phyloP scores from a whole-genome alignment of 1,139 yeast genomes.

The Suhomyces terraborum region DNA sequence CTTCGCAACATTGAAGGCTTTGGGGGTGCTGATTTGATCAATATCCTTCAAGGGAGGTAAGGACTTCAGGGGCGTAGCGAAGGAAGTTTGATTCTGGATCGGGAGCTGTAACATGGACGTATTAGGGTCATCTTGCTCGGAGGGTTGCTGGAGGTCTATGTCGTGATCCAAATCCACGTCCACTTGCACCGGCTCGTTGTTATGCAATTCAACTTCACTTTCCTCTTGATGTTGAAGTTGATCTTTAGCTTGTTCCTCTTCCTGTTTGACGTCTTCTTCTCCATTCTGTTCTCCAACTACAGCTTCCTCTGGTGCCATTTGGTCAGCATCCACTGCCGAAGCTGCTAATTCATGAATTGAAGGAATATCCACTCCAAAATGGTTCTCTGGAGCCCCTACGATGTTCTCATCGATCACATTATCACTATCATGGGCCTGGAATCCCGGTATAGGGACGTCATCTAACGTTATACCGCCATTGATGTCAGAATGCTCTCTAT shows the following conservation, averaged over 20 bases:
- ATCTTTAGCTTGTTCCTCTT: too few species aligned
- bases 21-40: constrained; percentile 46
- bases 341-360: constrained; percentile 1
- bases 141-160: neutral
- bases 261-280: too few species aligned
- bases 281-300: neutral
- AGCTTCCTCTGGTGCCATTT: neutral
- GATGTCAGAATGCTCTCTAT: neutral
- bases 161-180: neutral
- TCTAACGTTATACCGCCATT: neutral
- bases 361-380: neutral
- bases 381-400: neutral
- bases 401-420: neutral
- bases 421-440: too few species aligned
- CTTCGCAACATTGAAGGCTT: constrained; percentile 43
- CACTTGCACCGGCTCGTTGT: neutral
- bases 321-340: neutral
- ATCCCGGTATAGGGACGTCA: neutral
- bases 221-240: too few species aligned
- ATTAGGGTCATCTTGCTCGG: constrained; percentile 19
- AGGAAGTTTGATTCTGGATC: constrained; percentile 21
- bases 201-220: too few species aligned
- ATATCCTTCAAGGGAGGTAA: constrained; percentile 49
- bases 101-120: constrained; percentile 18
- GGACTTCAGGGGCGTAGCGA: constrained; percentile 46